Conservation (phyloP, 2,329 filamentous ascomycete genomes). For the Botrytis porri region DNA sequence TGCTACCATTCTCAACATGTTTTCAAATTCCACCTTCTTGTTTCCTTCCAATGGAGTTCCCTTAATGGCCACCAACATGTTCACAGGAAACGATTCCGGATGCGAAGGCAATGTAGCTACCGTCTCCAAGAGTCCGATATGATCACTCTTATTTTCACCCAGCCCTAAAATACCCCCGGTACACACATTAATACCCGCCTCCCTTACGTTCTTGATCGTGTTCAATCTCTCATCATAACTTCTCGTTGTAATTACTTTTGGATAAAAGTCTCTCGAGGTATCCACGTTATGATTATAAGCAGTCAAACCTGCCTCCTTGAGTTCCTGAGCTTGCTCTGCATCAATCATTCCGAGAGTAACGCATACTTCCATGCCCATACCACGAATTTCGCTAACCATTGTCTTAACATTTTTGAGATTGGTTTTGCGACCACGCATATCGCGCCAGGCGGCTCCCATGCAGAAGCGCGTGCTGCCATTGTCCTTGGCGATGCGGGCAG, state of each 20-base stretch:
- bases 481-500: slow-evolving; percentile 71
- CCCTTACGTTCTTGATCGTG: slow-evolving; percentile 75
- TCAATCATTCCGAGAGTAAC: slow-evolving; percentile 96
- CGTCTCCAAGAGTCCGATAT: slow-evolving; percentile 79
- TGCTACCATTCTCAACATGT: slow-evolving; percentile 77
- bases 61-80: slow-evolving; percentile 85
- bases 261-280: slow-evolving; percentile 86
- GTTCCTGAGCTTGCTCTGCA: slow-evolving; percentile 71
- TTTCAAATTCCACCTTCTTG: slow-evolving; percentile 71
- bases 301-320: slow-evolving; percentile 80
- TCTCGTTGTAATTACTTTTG: slow-evolving; percentile 78
- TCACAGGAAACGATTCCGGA: slow-evolving; percentile 88
- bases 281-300: slow-evolving; percentile 96
- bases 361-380: slow-evolving; percentile 83
- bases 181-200: slow-evolving; percentile 87
- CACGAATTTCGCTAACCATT: slow-evolving; percentile 80
- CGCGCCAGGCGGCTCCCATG: slow-evolving; percentile 91
- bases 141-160: slow-evolving; percentile 75
- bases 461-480: slow-evolving; percentile 91
- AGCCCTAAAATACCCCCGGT: slow-evolving; percentile 85
- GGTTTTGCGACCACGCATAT: slow-evolving; percentile 88
- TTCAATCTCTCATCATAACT: slow-evolving; percentile 82
- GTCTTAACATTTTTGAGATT: slow-evolving; percentile 78
- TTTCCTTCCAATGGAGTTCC: slow-evolving; percentile 80
- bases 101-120: slow-evolving; percentile 76